Evolutionary conservation across 768 basidiomycete species (phyloP), one percentile per base, ranked within the genome.

Genomic region (Collybia mongolica): DNA sequence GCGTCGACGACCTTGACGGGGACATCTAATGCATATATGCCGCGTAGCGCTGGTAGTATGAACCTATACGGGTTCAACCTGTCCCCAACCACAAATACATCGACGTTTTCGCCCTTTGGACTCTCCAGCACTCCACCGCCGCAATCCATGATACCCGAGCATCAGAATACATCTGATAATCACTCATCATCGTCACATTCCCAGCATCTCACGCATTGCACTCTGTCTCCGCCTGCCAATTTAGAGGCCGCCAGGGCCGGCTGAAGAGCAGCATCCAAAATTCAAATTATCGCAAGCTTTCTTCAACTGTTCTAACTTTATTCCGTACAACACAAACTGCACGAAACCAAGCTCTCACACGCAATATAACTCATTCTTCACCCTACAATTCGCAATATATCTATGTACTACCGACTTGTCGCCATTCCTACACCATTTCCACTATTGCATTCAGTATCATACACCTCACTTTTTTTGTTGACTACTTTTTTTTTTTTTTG

Each of bases 231-330:
- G 37, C 37, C 67, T 54, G 57, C 59, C 61, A 65, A 53, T 55
- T 46, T 78, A 78, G 77, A 79, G 66, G 73, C 74, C 63, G 64
- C 73, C 57, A 70, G 72, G 64, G 74, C 71, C 59, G 65, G 71
- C 55, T 75, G 66, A 51, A 54, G 49, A 56, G 46, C 57, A 49
- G 47, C 52, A 55, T 59, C 55, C 38, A 45, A 53, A 48, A 62
- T 46, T 48, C 54, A 51, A 62, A 63, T 48, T 53, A 52, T 54
- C 45, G 53, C 54, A 58, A 55, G 49, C 56, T 47, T 59, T 46
- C 37, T 45, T 12, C 11, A 12, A 32, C 3, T 12, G 32, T 32
- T 32, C 32, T 32, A 32, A 57, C 61, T 49, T 59, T 53, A 54
- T 52, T 57, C 39, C 43, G 55, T 60, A 44, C 58, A 54, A 55